These are phyloP conservation scores for Geotrichum siamense DNA, from an alignment of 1,139 yeast species.

Conservation along the genomic window DNA sequence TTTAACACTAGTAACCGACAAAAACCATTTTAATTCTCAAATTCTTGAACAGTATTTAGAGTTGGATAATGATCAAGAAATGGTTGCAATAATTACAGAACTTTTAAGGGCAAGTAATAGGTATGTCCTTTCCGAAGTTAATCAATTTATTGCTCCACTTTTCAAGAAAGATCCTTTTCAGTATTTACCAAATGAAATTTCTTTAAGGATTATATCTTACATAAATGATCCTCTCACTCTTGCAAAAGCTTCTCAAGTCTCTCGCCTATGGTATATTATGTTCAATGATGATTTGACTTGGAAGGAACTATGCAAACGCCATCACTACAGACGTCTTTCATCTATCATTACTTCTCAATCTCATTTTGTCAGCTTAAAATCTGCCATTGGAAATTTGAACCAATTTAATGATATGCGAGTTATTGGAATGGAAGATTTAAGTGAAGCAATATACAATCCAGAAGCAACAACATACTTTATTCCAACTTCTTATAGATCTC, in stretches of 20 bases:
- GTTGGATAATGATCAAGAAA: conserved; percentile 15
- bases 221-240: conserved; percentile 49
- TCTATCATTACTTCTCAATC: conserved; percentile 29
- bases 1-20: not conserved
- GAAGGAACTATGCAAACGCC: conserved; percentile 38
- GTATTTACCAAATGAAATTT: conserved; percentile 74
- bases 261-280: conserved; percentile 37
- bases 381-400: conserved; percentile 2
- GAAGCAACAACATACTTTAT: conserved; percentile 30
- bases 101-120: conserved; percentile 19
- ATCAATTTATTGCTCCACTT: conserved; percentile 67
- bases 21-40: too few relatives aligned
- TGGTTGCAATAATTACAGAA: conserved; percentile 11
- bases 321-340: conserved; percentile 36
- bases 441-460: conserved; percentile 35
- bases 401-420: not conserved
- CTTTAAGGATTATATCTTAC: conserved; percentile 75
- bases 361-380: conserved; percentile 11
- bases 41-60: conserved; percentile 14
- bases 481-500: conserved; percentile 37
- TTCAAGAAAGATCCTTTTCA: conserved; percentile 82
- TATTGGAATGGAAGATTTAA: conserved; percentile 23
- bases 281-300: conserved; percentile 40
- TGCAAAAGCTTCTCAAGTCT: conserved; percentile 42
- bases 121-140: conserved; percentile 65